A percentile compares a stretch with the other conserved stretches of the same genome.
phyloP scores from a whole-genome alignment of 1,139 yeast genomes.

The Scheffersomyces cryptocercus region DNA sequence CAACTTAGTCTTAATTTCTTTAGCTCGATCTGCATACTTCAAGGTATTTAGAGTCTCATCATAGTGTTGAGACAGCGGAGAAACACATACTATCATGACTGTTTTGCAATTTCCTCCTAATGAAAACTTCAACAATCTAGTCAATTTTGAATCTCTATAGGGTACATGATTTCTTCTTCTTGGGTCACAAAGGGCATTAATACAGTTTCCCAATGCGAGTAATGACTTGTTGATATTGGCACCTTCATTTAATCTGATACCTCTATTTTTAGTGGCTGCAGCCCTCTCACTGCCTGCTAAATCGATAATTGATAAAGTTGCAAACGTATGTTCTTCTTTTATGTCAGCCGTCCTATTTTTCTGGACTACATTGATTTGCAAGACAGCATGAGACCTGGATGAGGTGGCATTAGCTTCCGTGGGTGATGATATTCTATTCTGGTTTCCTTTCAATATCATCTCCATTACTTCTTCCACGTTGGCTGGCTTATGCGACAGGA shows the following conservation, averaged over 20 bases:
- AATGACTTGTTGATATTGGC: conserved; percentile 89
- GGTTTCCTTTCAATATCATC: conserved; percentile 69
- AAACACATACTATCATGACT: conserved; percentile 91
- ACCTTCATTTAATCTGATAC: conserved; percentile 80
- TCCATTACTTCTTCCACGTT: conserved; percentile 81
- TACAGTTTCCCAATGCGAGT: conserved; percentile 89
- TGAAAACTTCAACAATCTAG: conserved; percentile 81
- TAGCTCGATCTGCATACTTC: conserved; percentile 88
- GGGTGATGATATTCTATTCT: conserved; percentile 77
- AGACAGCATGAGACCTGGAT: conserved; percentile 89
- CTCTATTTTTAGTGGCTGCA: conserved; percentile 81
- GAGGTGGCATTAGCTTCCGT: conserved; percentile 91
- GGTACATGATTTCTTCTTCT: conserved; percentile 75
- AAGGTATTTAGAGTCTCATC: conserved; percentile 90
- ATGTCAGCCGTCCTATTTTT: conserved; percentile 62
- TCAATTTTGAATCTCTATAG: conserved; percentile 84
- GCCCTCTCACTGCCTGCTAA: conserved; percentile 96
- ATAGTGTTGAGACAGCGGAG: conserved; percentile 82
- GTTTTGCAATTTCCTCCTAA: conserved; percentile 96
- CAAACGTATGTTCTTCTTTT: conserved; percentile 68
- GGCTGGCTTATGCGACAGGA: conserved; percentile 63
- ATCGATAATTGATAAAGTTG: conserved; percentile 84
- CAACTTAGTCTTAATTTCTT: conserved; percentile 82
- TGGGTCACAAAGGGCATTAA: conserved; percentile 84
- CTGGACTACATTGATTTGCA: conserved; percentile 76